Conservation (phyloP, 257 asterid genomes). For the Forsythia suspensa region DNA sequence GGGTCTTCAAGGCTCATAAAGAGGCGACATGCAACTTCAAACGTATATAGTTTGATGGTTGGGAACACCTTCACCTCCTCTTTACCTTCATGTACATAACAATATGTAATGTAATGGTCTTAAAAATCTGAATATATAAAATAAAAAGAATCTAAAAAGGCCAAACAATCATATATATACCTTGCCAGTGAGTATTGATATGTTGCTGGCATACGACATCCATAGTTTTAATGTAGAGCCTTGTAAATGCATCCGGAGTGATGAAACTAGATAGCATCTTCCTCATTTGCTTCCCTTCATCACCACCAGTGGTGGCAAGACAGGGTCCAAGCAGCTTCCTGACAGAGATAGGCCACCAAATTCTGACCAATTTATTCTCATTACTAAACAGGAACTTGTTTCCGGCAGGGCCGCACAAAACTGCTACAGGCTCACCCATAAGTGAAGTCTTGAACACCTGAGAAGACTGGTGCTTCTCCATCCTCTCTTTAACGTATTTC, state of each 20-base stretch:
- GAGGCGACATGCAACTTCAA: slow-evolving; percentile 69
- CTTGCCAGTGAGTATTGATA: slow-evolving; percentile 58
- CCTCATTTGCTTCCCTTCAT: slow-evolving; percentile 61
- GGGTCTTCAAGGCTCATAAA: slow-evolving; percentile 79
- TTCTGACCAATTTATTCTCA: slow-evolving; percentile 58
- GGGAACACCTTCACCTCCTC: slow-evolving; percentile 54
- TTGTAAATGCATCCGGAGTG: slow-evolving; percentile 62
- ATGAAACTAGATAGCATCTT: slow-evolving; percentile 54
- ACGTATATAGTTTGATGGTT: slow-evolving; percentile 54
- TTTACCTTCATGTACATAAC: slow-evolving; percentile 35
- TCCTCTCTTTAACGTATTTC: slow-evolving; percentile 33
- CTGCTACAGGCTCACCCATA: slow-evolving; percentile 52
- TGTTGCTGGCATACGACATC: slow-evolving; percentile 55
- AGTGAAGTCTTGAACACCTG: slow-evolving; percentile 45
- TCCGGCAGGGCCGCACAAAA: slow-evolving; percentile 43
- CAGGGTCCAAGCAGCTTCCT: slow-evolving; percentile 52
- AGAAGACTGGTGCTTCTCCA: slow-evolving; percentile 33
- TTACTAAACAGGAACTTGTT: slow-evolving; percentile 56
- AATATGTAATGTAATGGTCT: background rate
- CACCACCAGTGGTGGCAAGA: slow-evolving; percentile 48
- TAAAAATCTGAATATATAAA: background rate
- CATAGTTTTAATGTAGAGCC: slow-evolving; percentile 53
- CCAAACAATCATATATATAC: slow-evolving; percentile 18
- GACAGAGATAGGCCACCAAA: slow-evolving; percentile 71
- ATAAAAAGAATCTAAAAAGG: background rate